Base-by-base conservation (phyloP, 2,329 filamentous ascomycete species). In the Fusarium sp. region DNA sequence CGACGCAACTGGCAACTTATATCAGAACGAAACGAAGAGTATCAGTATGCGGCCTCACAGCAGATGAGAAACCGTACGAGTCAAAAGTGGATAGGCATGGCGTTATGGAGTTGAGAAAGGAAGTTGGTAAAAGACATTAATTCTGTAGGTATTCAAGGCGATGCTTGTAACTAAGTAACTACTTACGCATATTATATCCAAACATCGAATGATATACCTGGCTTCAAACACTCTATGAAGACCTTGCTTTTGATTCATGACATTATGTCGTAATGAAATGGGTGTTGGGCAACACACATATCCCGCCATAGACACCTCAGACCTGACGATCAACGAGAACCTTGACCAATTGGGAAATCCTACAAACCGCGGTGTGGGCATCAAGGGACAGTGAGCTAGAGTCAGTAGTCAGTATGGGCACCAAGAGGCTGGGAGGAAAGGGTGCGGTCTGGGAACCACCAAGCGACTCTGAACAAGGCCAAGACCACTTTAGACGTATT, bases 391-490 rank as follows among this genome's bases (percentile, higher is more conserved):
- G 31, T 8, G 31, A 61, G 63, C 64, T 68, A 68, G 48, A 22
- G 33, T 29, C 61, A 8, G 68, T 59, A 14, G 61, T 73, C 52
- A 69, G 68, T 72, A 58, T 39, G 65, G 37, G 54, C 43, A 63
- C 58, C 61, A 64, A 59, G n/a, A 63, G 35, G 33, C 29, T 60
- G 20, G 33, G 18, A 45, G 29, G 58, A 48, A 59, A 35, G 37
- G 60, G 29, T 33, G 48, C 29, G n/a, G 50, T 41, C 22, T 33
- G 41, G 57, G 31, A 64, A 50, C n/a, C 24, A 6, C 24, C 4
- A 37, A 8, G 18, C 52, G 22, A 24, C 24, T 60, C n/a, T 35
- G 27, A 27, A 9, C 13, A 63, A 57, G 39, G 11, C 14, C 14
- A 14, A 24, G 14, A 11, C 20, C 20, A 20, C 14, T 10, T 43